Percentiles rank a stretch among this genome's conserved stretches.
These are phyloP conservation scores for Reticulomyxa filosa DNA, from an alignment of 78 protist species.

Conservation along the genomic window DNA sequence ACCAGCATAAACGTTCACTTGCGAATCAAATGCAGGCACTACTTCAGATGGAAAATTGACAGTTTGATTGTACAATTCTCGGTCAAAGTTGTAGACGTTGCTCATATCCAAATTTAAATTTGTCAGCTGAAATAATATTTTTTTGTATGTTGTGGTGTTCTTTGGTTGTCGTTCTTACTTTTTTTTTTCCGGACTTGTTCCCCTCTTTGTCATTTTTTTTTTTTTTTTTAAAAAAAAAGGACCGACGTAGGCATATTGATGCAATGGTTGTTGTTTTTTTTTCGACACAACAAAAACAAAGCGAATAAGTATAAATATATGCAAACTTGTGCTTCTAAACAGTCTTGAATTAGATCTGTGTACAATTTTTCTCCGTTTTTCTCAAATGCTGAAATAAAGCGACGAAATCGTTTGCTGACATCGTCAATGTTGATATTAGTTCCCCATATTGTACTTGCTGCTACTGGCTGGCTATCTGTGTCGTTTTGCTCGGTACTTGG, in stretches of 20 bases:
- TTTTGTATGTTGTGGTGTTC: not conserved
- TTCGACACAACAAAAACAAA: too few species aligned
- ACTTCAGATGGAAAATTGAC: not conserved
- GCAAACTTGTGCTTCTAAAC: not conserved
- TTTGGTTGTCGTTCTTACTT: not conserved
- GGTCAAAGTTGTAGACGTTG: conserved; percentile 5
- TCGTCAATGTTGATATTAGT: not conserved
- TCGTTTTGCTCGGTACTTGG: too few species aligned
- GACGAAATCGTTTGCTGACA: not conserved
- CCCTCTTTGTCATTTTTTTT: too few species aligned
- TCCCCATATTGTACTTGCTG: conserved; percentile 10
- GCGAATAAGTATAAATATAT: not conserved
- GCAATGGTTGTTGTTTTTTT: not conserved
- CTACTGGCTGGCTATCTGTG: too few species aligned
- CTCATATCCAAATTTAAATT: conserved; percentile 19
- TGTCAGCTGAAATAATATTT: not conserved
- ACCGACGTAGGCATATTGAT: too few species aligned
- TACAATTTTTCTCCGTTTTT: not conserved
- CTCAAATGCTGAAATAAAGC: not conserved
- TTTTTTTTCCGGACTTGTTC: not conserved
- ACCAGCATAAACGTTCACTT: not conserved
- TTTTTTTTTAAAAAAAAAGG: too few species aligned
- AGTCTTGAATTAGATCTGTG: not conserved
- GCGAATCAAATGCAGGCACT: not conserved
- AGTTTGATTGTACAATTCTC: not conserved